Base-by-base conservation (phyloP, 345 rosid genomes). In the Gossypium rotundifolium region DNA sequence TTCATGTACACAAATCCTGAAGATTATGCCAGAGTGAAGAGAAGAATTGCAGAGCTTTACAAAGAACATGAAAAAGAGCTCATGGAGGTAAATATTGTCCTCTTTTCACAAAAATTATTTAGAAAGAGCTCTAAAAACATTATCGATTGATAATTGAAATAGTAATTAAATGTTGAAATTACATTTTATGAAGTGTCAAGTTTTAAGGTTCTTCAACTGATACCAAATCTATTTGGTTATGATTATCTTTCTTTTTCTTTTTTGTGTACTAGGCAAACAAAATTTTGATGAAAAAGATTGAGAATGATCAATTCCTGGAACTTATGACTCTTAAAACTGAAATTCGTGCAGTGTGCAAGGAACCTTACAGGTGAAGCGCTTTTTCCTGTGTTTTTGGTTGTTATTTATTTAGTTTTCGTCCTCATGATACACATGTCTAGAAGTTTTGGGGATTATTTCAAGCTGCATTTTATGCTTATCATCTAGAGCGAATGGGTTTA, bases 1-100 rank as follows among this genome's bases (percentile, higher is more conserved):
- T 94, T 94, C 81, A 91, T 94, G 99, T 92, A 92, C 79, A 88
- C 91, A 74, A 94, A 85, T 74, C 84, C 98, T 20, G 99, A 91
- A 82, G 93, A 95, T 82, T 95, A 87, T 82, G 89, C 88, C 40
- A 87, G 88, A 81, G 86, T 88, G 85, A 91, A 86, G 81, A 84
- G 88, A 81, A 88, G 94, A 85, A 88, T 92, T 63, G 87, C 97
- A 25, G 97, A 91, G 75, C 94, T 92, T 44, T 87, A 85, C 65
- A 92, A 89, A 80, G 92, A 92, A 75, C 94, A 95, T 72, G 97
- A 92, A 81, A 88, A 88, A 80, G 97, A 95, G 83, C 85, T 95
- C 75, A n/a, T 75, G 65, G 97, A 95, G 99, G 99, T 95, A 81
- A 65, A 70, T 45, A 2, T 23, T 65, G 44, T 58, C 64, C 38